Percentiles rank a stretch among this genome's conserved stretches.
Evolutionary conservation across 1,284 basidiomycete genomes (phyloP).

Genomic region (Cutaneotrichosporon curvatum): DNA sequence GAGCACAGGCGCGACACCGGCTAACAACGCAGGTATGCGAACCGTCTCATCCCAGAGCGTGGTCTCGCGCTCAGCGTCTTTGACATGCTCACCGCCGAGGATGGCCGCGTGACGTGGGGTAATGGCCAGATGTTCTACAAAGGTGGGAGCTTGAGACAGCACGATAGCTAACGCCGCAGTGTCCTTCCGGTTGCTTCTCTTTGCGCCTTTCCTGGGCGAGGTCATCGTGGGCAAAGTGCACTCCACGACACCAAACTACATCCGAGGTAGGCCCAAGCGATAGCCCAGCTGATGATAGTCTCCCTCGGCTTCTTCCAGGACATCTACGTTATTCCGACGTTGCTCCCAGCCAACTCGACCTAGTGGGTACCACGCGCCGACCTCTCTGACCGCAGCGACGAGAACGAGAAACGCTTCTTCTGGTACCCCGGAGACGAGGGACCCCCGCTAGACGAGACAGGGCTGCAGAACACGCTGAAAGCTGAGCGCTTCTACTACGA

Average conservation of each 20-base stretch:
- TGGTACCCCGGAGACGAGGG: conserved; percentile 60
- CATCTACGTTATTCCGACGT: conserved; percentile 63
- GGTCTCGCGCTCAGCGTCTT: conserved; percentile 85
- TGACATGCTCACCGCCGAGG: conserved; percentile 75
- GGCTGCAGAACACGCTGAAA: conserved; percentile 53
- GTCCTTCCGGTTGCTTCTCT: conserved; percentile 83
- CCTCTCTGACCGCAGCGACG: conserved; percentile 13
- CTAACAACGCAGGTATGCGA: conserved; percentile 71
- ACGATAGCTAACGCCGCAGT: conserved; percentile 50
- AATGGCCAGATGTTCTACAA: conserved; percentile 94
- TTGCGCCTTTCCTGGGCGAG: conserved; percentile 84
- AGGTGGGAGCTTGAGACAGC: conserved; percentile 51
- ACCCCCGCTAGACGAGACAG: conserved; percentile 46
- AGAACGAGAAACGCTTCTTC: conserved; percentile 64
- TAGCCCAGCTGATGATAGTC: conserved; percentile 53
- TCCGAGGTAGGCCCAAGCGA: conserved; percentile 48
- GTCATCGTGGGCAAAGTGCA: conserved; percentile 83
- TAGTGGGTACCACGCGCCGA: conserved; percentile 20
- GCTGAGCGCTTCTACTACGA: conserved; percentile 77
- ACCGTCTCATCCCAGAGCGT: conserved; percentile 83
- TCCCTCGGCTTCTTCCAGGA: conserved; percentile 91
- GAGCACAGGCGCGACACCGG: conserved; percentile 1
- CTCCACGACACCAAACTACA: conserved; percentile 71
- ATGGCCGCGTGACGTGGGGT: conserved; percentile 88
- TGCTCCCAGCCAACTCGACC: conserved; percentile 54